A percentile compares a stretch with the other conserved stretches of the same genome.
Evolutionary conservation across 2,329 filamentous ascomycete species (phyloP).

Genomic region (Trichophyton mentagrophytes): DNA sequence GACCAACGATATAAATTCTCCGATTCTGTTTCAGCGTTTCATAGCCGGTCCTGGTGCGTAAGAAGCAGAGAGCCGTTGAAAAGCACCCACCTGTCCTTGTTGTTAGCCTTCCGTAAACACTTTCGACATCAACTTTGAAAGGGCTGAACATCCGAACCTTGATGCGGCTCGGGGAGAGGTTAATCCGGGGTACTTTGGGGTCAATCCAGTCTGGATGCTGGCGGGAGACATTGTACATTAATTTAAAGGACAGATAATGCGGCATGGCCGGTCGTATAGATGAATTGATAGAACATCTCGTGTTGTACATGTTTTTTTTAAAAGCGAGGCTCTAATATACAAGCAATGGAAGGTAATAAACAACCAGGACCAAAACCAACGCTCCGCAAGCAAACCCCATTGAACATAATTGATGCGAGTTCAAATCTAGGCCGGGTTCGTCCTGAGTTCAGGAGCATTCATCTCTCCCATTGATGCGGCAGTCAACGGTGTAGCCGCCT

Average conservation of each 20-base stretch:
- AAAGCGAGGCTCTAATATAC: background rate
- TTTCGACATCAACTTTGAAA: background rate
- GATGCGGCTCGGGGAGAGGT: background rate
- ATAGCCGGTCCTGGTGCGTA: constrained; percentile 1
- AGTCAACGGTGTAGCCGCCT: background rate
- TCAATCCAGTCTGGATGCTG: too few relatives aligned
- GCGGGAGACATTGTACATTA: too few relatives aligned
- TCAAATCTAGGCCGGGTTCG: background rate
- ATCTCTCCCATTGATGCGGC: background rate
- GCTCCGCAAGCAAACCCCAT: background rate
- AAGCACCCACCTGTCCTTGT: background rate
- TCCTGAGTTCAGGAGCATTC: background rate
- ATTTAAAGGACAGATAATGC: background rate
- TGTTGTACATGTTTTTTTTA: background rate
- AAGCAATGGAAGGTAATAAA: background rate
- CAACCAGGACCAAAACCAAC: background rate
- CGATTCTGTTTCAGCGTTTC: constrained; percentile 5
- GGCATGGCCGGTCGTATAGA: background rate
- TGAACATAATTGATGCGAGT: background rate
- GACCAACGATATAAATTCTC: background rate
- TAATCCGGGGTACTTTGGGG: background rate
- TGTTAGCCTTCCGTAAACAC: background rate
- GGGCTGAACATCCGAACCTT: background rate
- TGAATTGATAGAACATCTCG: background rate
- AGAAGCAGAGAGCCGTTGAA: background rate